These are phyloP conservation scores for Plectosphaerella cucumerina DNA, from an alignment of 2,329 filamentous ascomycete species.

Conservation along the genomic window DNA sequence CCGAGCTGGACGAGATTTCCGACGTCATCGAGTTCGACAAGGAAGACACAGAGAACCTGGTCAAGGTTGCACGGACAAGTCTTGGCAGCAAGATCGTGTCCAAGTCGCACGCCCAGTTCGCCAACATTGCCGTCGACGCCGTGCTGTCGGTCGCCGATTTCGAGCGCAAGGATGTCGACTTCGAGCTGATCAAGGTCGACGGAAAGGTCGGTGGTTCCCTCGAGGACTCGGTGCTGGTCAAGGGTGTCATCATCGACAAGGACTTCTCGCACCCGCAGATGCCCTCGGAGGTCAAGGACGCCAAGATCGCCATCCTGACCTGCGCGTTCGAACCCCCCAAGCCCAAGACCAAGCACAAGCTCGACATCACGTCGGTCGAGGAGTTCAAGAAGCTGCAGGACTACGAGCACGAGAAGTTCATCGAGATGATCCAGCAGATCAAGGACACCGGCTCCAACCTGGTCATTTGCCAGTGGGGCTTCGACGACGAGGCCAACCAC, in stretches of 20 bases:
- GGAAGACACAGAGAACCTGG: conserved; percentile 76
- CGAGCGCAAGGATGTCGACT: conserved; percentile 95
- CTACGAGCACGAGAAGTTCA: conserved; percentile 94
- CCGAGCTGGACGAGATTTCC: conserved; percentile 87
- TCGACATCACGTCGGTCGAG: conserved; percentile 94
- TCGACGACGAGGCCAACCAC: conserved; percentile 98
- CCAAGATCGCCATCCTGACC: conserved; percentile 95
- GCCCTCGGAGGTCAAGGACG: conserved; percentile 91
- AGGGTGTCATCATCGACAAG: conserved; percentile 98
- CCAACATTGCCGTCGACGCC: conserved; percentile 94
- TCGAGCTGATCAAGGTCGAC: conserved; percentile 98
- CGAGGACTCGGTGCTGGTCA: conserved; percentile 90
- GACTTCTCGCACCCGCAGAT: conserved; percentile 99
- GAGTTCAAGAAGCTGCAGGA: conserved; percentile 97
- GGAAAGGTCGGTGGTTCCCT: conserved; percentile 94
- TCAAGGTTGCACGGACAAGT: conserved; percentile 93
- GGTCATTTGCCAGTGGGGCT: conserved; percentile 98
- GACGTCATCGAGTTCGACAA: conserved; percentile 84
- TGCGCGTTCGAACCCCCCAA: conserved; percentile 98
- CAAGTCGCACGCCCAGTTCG: conserved; percentile 97
- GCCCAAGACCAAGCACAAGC: conserved; percentile 99
- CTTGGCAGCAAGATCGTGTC: conserved; percentile 98
- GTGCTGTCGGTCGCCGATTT: conserved; percentile 95
- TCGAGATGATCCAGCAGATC: conserved; percentile 98
- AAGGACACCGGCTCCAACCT: conserved; percentile 96